Evolutionary conservation across 345 rosid species (phyloP), one percentile per base, ranked within the genome.

Genomic region (Arabidopsis suecica): DNA sequence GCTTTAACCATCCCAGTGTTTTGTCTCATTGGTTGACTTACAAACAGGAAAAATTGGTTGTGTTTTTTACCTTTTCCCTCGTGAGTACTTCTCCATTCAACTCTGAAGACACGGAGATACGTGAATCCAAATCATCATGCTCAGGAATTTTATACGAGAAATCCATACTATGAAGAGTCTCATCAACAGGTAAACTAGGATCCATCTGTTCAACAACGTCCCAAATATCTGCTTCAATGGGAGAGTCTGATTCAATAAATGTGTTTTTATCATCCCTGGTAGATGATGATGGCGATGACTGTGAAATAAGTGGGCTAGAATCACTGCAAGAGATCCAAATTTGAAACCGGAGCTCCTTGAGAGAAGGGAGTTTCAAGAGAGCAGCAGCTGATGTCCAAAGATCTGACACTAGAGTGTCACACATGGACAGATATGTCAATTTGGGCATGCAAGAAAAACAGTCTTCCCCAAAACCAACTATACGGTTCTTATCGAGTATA

Each of bases 371-470:
- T 75, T 86, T 94, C 63, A 85, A 85, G 79, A 94, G 88, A 57
- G 93, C 96, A 0, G 95, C 88, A 9, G 81, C 33, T 16, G 98
- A 79, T 25, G 91, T 91, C 97, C 96, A 91, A 74, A 94, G 91
- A 84, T 94, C 89, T 11, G 91, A 75, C 56, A 94, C 83, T 80
- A 83, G 77, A 42, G 97, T 91, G 69, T 82, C 93, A 34, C 98
- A 91, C 95, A 91, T 84, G 2, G 98, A 90, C 70, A 94, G 91
- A 73, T 71, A 79, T 45, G 65, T 77, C 76, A 94, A 83, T 38
- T 88, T 91, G 7, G 98, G 96, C 91, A 90, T 91, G 83, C 84
- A 66, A 83, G 89, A 68, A 65, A 94, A 91, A 77, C 98, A 94
- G 63, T 82, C 88, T 79, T 91, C 96, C 63, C 77, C 85, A 82